phyloP scores from a whole-genome alignment of 2,329 filamentous ascomycete species.

The Penicillium sp. region DNA sequence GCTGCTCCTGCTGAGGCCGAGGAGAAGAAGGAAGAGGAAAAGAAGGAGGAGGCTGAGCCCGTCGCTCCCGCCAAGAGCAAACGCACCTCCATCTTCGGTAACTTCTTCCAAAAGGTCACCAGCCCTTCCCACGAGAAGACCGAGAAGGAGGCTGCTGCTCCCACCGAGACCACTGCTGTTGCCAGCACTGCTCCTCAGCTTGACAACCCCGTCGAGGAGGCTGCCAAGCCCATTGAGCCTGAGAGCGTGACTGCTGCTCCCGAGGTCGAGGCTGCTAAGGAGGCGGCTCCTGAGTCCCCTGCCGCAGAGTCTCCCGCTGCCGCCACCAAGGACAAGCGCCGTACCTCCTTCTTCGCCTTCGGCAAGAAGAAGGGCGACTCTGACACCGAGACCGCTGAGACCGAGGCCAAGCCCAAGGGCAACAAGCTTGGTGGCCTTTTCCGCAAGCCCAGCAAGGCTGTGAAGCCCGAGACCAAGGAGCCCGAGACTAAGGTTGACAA shows the following conservation, averaged over 20 bases:
- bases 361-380: conserved; percentile 56
- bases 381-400: conserved; percentile 54
- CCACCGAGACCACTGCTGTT: conserved; percentile 51
- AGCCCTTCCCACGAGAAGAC: conserved; percentile 52
- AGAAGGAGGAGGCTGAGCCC: conserved; percentile 46
- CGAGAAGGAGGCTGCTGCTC: conserved; percentile 55
- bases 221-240: conserved; percentile 45
- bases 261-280: conserved; percentile 43
- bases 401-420: conserved; percentile 49
- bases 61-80: conserved; percentile 65
- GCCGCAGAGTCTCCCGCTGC: conserved; percentile 36
- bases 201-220: conserved; percentile 49
- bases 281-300: conserved; percentile 35
- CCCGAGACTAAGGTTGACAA: conserved; percentile 35
- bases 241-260: conserved; percentile 52
- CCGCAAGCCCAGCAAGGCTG: conserved; percentile 55
- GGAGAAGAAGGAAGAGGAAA: conserved; percentile 33
- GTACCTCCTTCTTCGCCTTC: conserved; percentile 60
- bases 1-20: conserved; percentile 51
- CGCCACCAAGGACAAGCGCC: conserved; percentile 54
- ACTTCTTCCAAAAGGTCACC: conserved; percentile 72
- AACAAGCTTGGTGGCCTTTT: conserved; percentile 54
- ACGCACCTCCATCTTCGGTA: conserved; percentile 83
- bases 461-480: conserved; percentile 49
- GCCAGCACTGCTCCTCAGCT: conserved; percentile 56